Base-by-base conservation (phyloP, 2,329 filamentous ascomycete species). In the Colletotrichum theobromicola region DNA sequence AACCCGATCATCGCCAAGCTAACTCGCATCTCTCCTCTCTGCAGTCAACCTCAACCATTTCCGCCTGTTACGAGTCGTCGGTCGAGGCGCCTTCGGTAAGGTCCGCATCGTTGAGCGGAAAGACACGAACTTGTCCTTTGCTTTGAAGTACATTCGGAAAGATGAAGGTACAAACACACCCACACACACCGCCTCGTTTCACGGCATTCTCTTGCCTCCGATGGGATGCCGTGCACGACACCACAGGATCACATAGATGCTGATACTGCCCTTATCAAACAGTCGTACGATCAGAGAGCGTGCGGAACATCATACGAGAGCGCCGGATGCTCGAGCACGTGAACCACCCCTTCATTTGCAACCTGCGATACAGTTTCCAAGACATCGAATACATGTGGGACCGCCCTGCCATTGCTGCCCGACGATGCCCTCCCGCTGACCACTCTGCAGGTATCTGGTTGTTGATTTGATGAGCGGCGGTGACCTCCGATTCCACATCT, bases 381-480 rank as follows among this genome's bases (percentile, higher is more conserved):
- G 97, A 99, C 85, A 95, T 98, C 80, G 97, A 99, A 85, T 99
- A 99, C 86, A 94, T 99, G 95, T 98, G 89, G 94, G 84, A 74
- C 30, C 50, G 30, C 10, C 61, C 34, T n/a, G 16, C 55, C 62
- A 21, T 35, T 37, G 34, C 15, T 26, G 32, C 57, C 34, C 24
- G 46, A 24, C 21, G 53, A 18, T 28, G 8, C 65, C 65, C 30
- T n/a, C 30, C n/a, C 32, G 74, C 78, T 82, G 34, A 82, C 75
- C 65, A 35, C 67, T 7, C 16, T 92, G 93, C 83, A 93, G 98
- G 94, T 98, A 99, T 84, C 92, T 99, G 70, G 96, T 99, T 67
- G 95, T 99, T 76, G 97, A 99, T 86, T 87, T 99, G 75, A 99
- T 99, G 97, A 98, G 94, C 81, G 97, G 97, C 72, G 97, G 97